Base-by-base conservation (phyloP, 2,329 filamentous ascomycete species). In the Ophiocordyceps unilateralis region DNA sequence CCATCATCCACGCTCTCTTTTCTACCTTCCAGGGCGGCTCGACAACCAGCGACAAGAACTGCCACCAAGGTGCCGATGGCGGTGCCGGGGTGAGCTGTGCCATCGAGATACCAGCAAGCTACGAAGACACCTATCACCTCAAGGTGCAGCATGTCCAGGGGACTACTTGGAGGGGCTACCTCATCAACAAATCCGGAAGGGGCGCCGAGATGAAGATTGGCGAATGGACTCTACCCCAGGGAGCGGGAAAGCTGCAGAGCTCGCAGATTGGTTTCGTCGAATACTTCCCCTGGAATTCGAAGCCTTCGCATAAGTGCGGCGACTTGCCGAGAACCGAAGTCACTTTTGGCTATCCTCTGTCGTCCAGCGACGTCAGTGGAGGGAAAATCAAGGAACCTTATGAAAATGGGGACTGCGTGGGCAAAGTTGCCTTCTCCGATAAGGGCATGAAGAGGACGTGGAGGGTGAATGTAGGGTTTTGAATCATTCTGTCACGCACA, bases 31-130 rank as follows among this genome's bases (percentile, higher is more conserved):
- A 46, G 14, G 20, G 5, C 1, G 49, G 48, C 20, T 46, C 51
- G 5, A 53, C 42, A 1, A 47, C 47, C 2, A 19, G 10, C 7
- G 42, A 53, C 23, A 14, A 43, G 0, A 50, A 51, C 28, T 54
- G 56, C 50, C 2, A 50, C 39, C 1, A 49, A 41, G 44, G 55
- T 24, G 49, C 57, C 45, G 49, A 60, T 42, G 44, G 51, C 44
- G 40, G 53, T 38, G 47, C 54, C 42, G 44, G 51, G 10, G 45
- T 53, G 9, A 51, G 54, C 43, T 51, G 51, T 43, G 32, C 47
- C 17, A 9, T 52, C 5, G 46, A 49, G 2, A 40, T 53, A 6
- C 21, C 36, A 1, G 45, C 44, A 4, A 42, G 47, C 24, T 56
- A 54, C 40, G 41, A 23, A 6, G 40, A 49, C 36, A 51, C 44